Base-by-base conservation (phyloP, 2,329 filamentous ascomycete species). In the Chlorencoelia australis region DNA sequence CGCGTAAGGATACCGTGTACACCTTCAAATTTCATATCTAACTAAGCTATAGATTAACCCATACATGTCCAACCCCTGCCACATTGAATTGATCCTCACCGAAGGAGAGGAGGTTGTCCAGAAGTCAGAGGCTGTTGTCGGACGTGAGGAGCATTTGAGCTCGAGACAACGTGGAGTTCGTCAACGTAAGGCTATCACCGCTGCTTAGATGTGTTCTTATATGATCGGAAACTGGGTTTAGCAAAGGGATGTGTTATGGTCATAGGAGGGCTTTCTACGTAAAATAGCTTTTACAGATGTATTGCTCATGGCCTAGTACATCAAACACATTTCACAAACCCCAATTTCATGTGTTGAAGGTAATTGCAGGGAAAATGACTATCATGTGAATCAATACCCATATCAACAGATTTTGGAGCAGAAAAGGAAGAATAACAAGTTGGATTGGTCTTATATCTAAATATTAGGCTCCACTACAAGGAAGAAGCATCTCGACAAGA, bases 61-160 rank as follows among this genome's bases (percentile, higher is more conserved):
- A 50, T 98, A 96, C 80, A 96, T 98, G 93, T 95, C 88, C 57
- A 94, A 94, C 81, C 91, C 91, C 57, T 98, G 89, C 84, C 91
- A 98, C 82, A 94, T 98, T 68, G 93, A 98, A 76, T 75, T 98
- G 60, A 98, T 98, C 79, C 79, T 98, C 58, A 94, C 89, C 63
- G 93, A 98, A 79, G 87, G 75, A 59, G 83, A 93, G 63, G 93
- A 98, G 78, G 78, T 82, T 57, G 86, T 98, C 58, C 77, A 88
- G 72, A 98, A 98, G 82, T 79, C 79, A 47, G 73, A 79, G 55
- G 65, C 75, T 47, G 73, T 78, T 56, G 73, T 69, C 49, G 69
- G 71, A 58, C 76, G 78, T 55, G 73, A 81, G 55, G 62, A 68
- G 46, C 59, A 65, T 51, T 75, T 98, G 62, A 83, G 68, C 75